Conservation (phyloP, 805 yeast genomes). For the Kluyveromyces lactis region DNA sequence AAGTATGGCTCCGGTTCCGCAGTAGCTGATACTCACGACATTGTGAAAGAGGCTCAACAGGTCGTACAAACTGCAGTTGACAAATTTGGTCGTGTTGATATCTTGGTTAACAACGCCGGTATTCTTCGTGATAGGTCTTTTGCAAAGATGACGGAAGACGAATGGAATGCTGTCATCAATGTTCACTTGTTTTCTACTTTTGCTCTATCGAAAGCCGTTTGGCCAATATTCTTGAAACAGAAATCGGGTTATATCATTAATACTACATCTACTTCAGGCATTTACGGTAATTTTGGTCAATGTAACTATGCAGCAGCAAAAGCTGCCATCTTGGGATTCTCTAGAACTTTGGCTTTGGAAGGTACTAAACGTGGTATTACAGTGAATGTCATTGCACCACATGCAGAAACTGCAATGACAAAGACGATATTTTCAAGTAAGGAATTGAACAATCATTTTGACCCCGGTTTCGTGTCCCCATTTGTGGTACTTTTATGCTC, state of each 20-base stretch:
- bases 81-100: slow-evolving; percentile 75
- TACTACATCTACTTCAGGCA: slow-evolving; percentile 92
- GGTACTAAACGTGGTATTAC: slow-evolving; percentile 72
- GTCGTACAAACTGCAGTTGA: slow-evolving; percentile 72
- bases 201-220: slow-evolving; percentile 76
- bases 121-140: slow-evolving; percentile 85
- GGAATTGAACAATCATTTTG: slow-evolving; percentile 67
- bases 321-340: slow-evolving; percentile 76
- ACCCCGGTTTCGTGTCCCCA: slow-evolving; percentile 88
- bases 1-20: slow-evolving; percentile 67
- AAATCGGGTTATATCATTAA: slow-evolving; percentile 76
- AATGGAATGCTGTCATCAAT: slow-evolving; percentile 73
- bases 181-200: slow-evolving; percentile 81
- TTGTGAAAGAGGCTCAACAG: slow-evolving; percentile 61
- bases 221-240: slow-evolving; percentile 82
- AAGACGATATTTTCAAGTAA: slow-evolving; percentile 71
- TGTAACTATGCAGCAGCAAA: slow-evolving; percentile 94
- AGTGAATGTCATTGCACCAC: slow-evolving; percentile 87
- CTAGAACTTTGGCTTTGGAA: slow-evolving; percentile 83
- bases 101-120: slow-evolving; percentile 90
- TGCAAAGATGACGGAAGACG: slow-evolving; percentile 70
- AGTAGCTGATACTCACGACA: slow-evolving; percentile 76
- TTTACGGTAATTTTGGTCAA: slow-evolving; percentile 96
- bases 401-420: slow-evolving; percentile 98
- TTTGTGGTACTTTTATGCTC: slow-evolving; percentile 72